phyloP scores from a whole-genome alignment of 345 rosid species.

The Rhodamnia argentea region DNA sequence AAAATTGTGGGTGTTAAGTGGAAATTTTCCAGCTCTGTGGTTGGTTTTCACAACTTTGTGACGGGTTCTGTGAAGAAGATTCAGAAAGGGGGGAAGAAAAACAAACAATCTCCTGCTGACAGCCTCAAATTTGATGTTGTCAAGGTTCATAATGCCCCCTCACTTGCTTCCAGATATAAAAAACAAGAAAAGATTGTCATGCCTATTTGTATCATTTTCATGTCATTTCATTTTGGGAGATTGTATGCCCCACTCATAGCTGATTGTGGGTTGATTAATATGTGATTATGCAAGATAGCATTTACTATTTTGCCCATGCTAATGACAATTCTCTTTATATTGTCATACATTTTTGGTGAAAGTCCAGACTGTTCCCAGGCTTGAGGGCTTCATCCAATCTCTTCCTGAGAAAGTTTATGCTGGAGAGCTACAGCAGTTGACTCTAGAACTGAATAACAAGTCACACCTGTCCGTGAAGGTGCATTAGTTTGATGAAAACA shows the following conservation, averaged over 20 bases:
- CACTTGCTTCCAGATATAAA: background rate
- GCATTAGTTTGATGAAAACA: background rate
- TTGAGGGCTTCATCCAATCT: slow-evolving; percentile 56
- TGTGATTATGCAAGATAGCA: background rate
- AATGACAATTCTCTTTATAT: background rate
- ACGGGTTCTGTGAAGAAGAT: slow-evolving; percentile 34
- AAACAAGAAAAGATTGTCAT: background rate
- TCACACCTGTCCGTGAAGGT: slow-evolving; percentile 78
- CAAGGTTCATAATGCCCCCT: slow-evolving; percentile 37
- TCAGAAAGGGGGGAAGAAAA: slow-evolving; percentile 42
- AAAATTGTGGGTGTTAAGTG: slow-evolving; percentile 86
- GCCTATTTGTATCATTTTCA: background rate
- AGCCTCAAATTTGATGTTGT: slow-evolving; percentile 71
- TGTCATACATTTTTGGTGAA: background rate
- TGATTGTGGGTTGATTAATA: background rate
- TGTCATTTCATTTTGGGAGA: background rate
- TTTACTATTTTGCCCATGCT: background rate
- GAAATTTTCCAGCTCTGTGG: slow-evolving; percentile 76
- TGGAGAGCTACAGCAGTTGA: slow-evolving; percentile 65
- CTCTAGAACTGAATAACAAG: slow-evolving; percentile 64
- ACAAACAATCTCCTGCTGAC: slow-evolving; percentile 33
- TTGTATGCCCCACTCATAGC: background rate
- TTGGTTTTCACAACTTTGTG: slow-evolving; percentile 60
- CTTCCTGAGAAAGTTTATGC: slow-evolving; percentile 62
- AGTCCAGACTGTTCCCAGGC: slow-evolving; percentile 73